Evolutionary conservation across 768 basidiomycete species (phyloP).

Genomic region (Suillus brevipes): DNA sequence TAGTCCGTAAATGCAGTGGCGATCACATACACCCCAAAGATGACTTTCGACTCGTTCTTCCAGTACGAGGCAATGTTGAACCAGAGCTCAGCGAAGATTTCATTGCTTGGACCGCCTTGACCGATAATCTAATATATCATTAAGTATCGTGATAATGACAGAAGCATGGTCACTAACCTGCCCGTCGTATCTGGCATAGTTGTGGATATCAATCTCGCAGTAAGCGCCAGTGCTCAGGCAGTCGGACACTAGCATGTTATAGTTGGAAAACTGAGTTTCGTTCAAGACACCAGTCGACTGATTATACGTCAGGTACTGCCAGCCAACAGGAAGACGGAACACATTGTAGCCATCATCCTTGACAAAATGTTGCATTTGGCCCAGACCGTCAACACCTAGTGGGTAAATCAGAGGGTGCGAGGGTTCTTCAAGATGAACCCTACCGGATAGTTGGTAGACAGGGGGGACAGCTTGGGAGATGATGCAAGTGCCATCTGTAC

Average conservation of each 20-base stretch:
- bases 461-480: slow-evolving; percentile 44
- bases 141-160: neutral
- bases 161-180: slow-evolving; percentile 27
- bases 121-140: slow-evolving; percentile 48
- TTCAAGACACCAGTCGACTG: slow-evolving; percentile 41
- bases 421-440: neutral
- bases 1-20: neutral
- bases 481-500: slow-evolving; percentile 44
- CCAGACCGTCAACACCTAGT: slow-evolving; percentile 22
- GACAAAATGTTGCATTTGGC: slow-evolving; percentile 64
- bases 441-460: slow-evolving; percentile 45
- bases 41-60: slow-evolving; percentile 38
- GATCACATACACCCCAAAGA: slow-evolving; percentile 49
- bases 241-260: slow-evolving; percentile 44
- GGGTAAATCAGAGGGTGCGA: neutral
- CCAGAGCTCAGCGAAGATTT: slow-evolving; percentile 57
- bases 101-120: slow-evolving; percentile 60
- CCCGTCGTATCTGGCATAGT: slow-evolving; percentile 58
- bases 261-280: slow-evolving; percentile 45
- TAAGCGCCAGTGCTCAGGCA: slow-evolving; percentile 50
- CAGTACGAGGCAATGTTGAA: slow-evolving; percentile 51
- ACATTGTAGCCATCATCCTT: slow-evolving; percentile 53
- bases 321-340: slow-evolving; percentile 63
- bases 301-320: slow-evolving; percentile 52
- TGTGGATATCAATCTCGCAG: slow-evolving; percentile 61